Percentiles rank a stretch among this genome's conserved stretches.
These are phyloP conservation scores for Arabis alpina DNA, from an alignment of 345 rosid genomes.

Conservation along the genomic window DNA sequence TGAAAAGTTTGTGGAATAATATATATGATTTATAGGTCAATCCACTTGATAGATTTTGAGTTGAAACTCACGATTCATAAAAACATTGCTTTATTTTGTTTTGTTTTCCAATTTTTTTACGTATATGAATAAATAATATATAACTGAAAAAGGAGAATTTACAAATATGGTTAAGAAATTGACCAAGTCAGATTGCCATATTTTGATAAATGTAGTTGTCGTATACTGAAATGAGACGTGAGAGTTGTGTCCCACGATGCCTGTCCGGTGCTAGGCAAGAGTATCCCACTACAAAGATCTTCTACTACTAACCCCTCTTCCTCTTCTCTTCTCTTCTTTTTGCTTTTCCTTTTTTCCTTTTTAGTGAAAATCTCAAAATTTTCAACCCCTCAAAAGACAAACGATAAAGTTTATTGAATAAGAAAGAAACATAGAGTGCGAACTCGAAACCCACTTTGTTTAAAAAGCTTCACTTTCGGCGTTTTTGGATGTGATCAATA, in stretches of 20 bases:
- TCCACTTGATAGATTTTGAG: no score
- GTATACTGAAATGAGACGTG: conserved; percentile 41
- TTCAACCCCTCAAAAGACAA: conserved; percentile 30
- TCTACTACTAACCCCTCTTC: conserved; percentile 38
- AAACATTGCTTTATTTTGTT: not conserved
- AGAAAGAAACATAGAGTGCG: conserved; percentile 13
- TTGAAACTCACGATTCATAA: no score
- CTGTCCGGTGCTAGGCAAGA: conserved; percentile 57
- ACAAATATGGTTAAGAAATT: conserved; percentile 42
- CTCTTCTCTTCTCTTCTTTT: conserved; percentile 22
- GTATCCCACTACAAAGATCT: conserved; percentile 63
- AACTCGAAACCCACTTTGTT: conserved; percentile 34
- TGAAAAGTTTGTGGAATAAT: no score
- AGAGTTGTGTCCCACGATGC: conserved; percentile 58
- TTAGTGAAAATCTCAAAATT: conserved; percentile 45
- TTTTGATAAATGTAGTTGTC: conserved; percentile 29
- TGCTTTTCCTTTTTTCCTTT: conserved; percentile 23
- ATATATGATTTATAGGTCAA: no score
- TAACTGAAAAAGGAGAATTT: conserved; percentile 26
- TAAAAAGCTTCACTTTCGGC: conserved; percentile 35
- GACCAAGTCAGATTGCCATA: conserved; percentile 41
- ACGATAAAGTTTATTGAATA: conserved; percentile 11
- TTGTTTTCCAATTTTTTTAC: conserved; percentile 37
- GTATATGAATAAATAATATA: not conserved
- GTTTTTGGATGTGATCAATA: conserved; percentile 12